These are phyloP conservation scores for Pittosporum tobira DNA, from an alignment of 129 eudicot species.

Conservation along the genomic window DNA sequence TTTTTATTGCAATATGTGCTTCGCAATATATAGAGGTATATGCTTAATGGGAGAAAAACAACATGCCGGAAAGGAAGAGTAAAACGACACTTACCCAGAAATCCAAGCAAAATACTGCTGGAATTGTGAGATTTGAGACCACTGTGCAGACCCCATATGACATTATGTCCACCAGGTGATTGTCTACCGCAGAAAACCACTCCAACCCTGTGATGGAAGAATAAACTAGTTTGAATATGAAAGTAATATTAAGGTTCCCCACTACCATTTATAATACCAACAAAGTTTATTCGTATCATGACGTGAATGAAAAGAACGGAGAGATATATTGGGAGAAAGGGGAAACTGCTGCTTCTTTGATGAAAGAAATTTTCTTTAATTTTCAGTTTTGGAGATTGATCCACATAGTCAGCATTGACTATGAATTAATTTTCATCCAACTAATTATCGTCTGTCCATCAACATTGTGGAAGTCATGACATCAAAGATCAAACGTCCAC, in stretches of 20 bases:
- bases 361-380: background rate
- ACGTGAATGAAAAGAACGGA: background rate
- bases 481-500: no score
- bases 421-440: no score
- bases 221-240: background rate
- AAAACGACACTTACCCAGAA: constrained; percentile 47
- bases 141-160: constrained; percentile 80
- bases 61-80: background rate
- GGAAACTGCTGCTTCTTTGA: no score
- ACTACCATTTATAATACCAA: background rate
- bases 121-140: constrained; percentile 82
- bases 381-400: no score
- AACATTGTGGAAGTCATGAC: no score
- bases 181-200: constrained; percentile 92
- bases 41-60: background rate
- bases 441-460: no score
- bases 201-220: constrained; percentile 65
- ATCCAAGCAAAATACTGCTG: constrained; percentile 69
- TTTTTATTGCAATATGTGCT: background rate
- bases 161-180: constrained; percentile 99
- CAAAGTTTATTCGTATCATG: background rate
- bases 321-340: no score
- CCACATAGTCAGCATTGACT: no score
- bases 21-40: background rate
- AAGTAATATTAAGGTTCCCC: background rate